Evolutionary conservation across 2,329 filamentous ascomycete species (phyloP), one percentile per base, ranked within the genome.

Genomic region (Fusarium sp.): DNA sequence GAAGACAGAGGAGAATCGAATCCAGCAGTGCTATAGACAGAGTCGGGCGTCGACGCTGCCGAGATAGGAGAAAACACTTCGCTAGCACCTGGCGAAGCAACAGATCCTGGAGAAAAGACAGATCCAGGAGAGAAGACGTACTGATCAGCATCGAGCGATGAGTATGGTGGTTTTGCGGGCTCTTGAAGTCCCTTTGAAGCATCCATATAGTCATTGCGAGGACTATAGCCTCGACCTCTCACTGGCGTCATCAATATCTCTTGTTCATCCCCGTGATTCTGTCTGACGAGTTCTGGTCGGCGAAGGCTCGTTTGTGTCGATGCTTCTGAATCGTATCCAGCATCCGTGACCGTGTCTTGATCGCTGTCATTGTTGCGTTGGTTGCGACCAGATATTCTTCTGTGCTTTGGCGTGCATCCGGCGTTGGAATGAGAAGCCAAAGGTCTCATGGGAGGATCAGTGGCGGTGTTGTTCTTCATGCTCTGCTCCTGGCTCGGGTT

Each of bases 51-150:
- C 7, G 39, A 56, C 8, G 20, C 26, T 38, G 30, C 7, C 15
- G 43, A 62, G 6, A 28, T 4, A 3, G 55, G 55, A 21, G 55
- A 62, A 6, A 68, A 68, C 11, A 68, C 4, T 11, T 68, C 55
- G 28, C 40, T 50, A 14, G 36, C n/a, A 11, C 19, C 40, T 30
- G 60, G 65, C 24, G 65, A 65, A 10, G 46, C 7, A 14, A 54
- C 30, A 10, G 65, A 68, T 17, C 7, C 54, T 14, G 65, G 47
- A 12, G 65, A 9, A 39, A 2, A 6, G 14, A 49, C 6, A 8
- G 26, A 28, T 28, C 24, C 24, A 24, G 24, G 24, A 7, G 24
- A 24, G 7, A 24, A 24, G 24, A 9, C 24, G 24, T 6, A 24
- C 24, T 28, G 26, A 28, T 28, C 26, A 28, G 10, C 10, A 28